Evolutionary conservation across 1,284 basidiomycete species (phyloP).

Genomic region (Pisolithus thermaeus): DNA sequence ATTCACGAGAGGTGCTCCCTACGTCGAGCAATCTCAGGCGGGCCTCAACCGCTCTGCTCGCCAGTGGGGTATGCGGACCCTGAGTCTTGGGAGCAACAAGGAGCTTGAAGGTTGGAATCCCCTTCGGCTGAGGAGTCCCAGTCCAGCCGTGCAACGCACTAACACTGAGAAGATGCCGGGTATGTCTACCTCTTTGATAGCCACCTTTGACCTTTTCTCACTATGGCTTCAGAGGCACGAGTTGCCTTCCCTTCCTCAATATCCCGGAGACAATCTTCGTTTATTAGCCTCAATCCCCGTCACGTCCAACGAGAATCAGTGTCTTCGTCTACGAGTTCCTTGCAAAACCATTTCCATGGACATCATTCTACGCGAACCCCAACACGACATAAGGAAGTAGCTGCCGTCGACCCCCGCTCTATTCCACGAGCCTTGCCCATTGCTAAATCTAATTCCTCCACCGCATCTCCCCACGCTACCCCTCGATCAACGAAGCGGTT

Average conservation of each 20-base stretch:
- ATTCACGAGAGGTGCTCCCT: constrained; percentile 62
- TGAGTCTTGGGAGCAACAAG: constrained; percentile 43
- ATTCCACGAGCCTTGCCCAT: constrained; percentile 17
- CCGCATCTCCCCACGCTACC: constrained; percentile 14
- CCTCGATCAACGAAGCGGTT: constrained; percentile 41
- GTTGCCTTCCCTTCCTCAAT: not conserved
- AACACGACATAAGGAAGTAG: constrained; percentile 14
- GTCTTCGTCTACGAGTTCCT: not conserved
- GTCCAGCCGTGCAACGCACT: constrained; percentile 18
- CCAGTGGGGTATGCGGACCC: constrained; percentile 49
- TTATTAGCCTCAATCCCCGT: not conserved
- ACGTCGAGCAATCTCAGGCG: constrained; percentile 9
- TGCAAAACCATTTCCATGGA: constrained; percentile 12
- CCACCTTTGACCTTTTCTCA: constrained; percentile 7
- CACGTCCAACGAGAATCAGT: not conserved
- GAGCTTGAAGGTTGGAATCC: constrained; percentile 17
- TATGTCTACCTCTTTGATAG: constrained; percentile 5
- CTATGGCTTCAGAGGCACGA: not conserved
- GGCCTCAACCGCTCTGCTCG: constrained; percentile 31
- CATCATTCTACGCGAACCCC: constrained; percentile 18
- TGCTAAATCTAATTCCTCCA: constrained; percentile 25
- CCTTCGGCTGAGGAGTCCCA: constrained; percentile 35
- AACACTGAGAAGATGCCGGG: constrained; percentile 11
- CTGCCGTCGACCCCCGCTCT: constrained; percentile 16
- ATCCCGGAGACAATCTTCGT: not conserved